Evolutionary conservation across 495 filamentous ascomycete genomes (phyloP).

Genomic region (Staphylotrichum tortipilum): DNA sequence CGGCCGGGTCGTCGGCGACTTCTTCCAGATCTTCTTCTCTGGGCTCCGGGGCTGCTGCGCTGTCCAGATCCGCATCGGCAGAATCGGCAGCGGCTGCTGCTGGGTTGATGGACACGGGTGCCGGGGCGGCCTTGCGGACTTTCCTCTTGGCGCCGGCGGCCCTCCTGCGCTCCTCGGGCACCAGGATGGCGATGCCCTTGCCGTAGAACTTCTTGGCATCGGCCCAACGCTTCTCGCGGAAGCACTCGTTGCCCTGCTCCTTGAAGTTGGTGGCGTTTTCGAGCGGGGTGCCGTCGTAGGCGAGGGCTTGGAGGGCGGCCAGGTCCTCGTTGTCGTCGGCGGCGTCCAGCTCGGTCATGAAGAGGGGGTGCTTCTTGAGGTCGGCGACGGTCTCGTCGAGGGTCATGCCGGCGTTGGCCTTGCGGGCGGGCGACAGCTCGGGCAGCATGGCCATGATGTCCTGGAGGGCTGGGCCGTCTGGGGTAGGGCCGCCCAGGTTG

Average conservation of each 20-base stretch:
- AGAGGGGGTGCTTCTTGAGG: slow-evolving; percentile 76
- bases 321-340: slow-evolving; percentile 60
- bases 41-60: slow-evolving; percentile 19
- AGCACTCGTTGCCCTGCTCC: slow-evolving; percentile 84
- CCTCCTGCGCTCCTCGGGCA: slow-evolving; percentile 45
- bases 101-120: slow-evolving; percentile 23
- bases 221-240: slow-evolving; percentile 59
- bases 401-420: slow-evolving; percentile 50
- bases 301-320: slow-evolving; percentile 79
- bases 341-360: slow-evolving; percentile 80
- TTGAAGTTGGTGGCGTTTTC: slow-evolving; percentile 75
- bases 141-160: slow-evolving; percentile 10
- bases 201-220: slow-evolving; percentile 89
- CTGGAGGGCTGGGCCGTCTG: slow-evolving; percentile 18
- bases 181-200: slow-evolving; percentile 65
- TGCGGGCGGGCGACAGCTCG: slow-evolving; percentile 48
- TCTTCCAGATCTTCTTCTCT: slow-evolving; percentile 17
- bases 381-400: slow-evolving; percentile 63
- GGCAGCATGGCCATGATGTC: slow-evolving; percentile 20
- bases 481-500: background rate
- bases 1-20: slow-evolving; percentile 34
- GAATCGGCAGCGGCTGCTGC: slow-evolving; percentile 30
- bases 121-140: slow-evolving; percentile 25
- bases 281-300: slow-evolving; percentile 80
- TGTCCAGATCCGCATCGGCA: slow-evolving; percentile 13